Conservation (phyloP, 805 yeast species). For the Saturnispora mendoncae region DNA sequence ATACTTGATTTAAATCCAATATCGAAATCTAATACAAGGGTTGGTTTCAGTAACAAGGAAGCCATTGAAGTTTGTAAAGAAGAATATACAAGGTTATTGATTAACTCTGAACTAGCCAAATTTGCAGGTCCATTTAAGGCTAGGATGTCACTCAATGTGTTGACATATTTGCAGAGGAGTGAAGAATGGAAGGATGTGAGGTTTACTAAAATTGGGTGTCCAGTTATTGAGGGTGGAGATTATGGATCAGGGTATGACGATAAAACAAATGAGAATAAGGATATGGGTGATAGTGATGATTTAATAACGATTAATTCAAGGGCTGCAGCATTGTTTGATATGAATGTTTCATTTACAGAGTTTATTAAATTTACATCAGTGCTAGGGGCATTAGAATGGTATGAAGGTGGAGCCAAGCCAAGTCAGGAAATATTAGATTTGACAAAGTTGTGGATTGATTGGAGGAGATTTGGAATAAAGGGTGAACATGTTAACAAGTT, state of each 20-base stretch:
- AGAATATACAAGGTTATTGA: constrained; percentile 8
- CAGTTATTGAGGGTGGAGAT: constrained; percentile 14
- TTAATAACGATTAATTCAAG: constrained; percentile 23
- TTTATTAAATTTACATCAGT: constrained; percentile 16
- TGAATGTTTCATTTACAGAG: constrained; percentile 25
- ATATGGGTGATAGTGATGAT: background rate
- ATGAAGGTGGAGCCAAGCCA: constrained; percentile 2
- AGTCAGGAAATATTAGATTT: constrained; percentile 16
- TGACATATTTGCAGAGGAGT: constrained; percentile 16
- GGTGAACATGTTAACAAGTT: constrained; percentile 16
- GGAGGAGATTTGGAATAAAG: constrained; percentile 23
- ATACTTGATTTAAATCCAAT: constrained; percentile 22
- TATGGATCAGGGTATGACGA: constrained; percentile 6
- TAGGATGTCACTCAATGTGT: constrained; percentile 17
- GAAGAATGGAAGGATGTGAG: constrained; percentile 23
- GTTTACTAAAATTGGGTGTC: constrained; percentile 22
- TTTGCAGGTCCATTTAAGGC: constrained; percentile 11
- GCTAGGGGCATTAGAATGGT: constrained; percentile 12
- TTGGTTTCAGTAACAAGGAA: constrained; percentile 2
- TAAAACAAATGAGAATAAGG: background rate
- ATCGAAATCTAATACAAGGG: constrained; percentile 1
- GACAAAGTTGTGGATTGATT: constrained; percentile 26
- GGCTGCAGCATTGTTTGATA: constrained; percentile 25
- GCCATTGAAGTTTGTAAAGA: constrained; percentile 2
- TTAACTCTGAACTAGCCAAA: constrained; percentile 3